phyloP scores from a whole-genome alignment of 345 rosid species.

The Heritiera fomes region DNA sequence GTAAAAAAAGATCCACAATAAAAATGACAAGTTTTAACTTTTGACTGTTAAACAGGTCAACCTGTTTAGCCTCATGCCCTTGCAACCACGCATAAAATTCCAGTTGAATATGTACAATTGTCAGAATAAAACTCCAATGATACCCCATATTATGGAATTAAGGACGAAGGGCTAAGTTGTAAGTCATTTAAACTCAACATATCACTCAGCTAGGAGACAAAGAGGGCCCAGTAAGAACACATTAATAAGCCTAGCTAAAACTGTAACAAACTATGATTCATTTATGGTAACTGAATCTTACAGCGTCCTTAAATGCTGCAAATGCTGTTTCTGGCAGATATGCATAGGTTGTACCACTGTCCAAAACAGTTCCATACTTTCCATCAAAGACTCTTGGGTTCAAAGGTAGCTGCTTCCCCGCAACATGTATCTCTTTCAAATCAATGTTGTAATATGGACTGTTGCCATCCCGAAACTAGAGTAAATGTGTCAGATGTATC shows the following conservation, averaged over 20 bases:
- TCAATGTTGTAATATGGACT: constrained; percentile 98
- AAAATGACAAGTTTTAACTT: not conserved
- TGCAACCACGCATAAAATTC: not conserved
- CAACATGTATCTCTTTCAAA: constrained; percentile 89
- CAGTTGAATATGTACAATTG: not conserved
- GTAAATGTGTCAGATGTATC: constrained; percentile 87
- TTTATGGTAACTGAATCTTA: constrained; percentile 36
- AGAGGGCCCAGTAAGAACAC: not conserved
- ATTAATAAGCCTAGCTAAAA: not conserved
- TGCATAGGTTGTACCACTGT: constrained; percentile 91
- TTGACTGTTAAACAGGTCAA: not conserved
- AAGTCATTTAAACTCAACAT: constrained; percentile 12
- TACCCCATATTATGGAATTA: not conserved
- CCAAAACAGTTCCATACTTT: constrained; percentile 76
- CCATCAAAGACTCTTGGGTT: constrained; percentile 65
- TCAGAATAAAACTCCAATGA: constrained; percentile 7
- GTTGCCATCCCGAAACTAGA: constrained; percentile 99
- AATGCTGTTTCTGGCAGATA: constrained; percentile 87
- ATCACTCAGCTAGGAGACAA: not conserved
- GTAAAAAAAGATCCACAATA: not conserved
- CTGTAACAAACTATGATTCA: not conserved
- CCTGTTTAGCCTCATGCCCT: constrained; percentile 5
- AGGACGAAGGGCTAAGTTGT: not conserved
- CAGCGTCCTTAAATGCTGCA: constrained; percentile 72
- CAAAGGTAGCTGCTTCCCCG: constrained; percentile 72